Evolutionary conservation across 2,329 filamentous ascomycete species (phyloP).

Genomic region (Aspergillus udagawae): DNA sequence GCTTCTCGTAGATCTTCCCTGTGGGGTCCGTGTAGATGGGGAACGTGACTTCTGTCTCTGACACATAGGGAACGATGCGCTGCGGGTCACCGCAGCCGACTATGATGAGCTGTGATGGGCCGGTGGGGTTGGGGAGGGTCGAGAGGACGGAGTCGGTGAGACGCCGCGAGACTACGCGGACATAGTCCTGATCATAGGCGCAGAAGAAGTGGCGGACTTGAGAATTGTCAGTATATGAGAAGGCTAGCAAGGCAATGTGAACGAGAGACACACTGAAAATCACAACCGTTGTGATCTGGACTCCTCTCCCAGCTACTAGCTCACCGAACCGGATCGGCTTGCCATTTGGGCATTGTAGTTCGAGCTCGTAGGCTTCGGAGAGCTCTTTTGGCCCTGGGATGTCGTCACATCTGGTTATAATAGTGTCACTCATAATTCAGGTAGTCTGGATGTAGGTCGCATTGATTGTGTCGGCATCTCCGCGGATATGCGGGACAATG

Average conservation of each 20-base stretch:
- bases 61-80: conserved; percentile 17
- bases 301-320: conserved; percentile 19
- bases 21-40: conserved; percentile 19
- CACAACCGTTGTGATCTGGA: conserved; percentile 18
- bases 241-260: background rate
- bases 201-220: conserved; percentile 25
- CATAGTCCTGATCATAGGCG: conserved; percentile 21
- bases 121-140: conserved; percentile 9
- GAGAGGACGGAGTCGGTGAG: conserved; percentile 14
- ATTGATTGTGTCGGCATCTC: background rate
- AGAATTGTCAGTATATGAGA: background rate
- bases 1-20: conserved; percentile 14
- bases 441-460: too few relatives aligned
- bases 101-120: conserved; percentile 20
- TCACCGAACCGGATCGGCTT: conserved; percentile 19
- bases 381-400: background rate
- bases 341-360: conserved; percentile 14
- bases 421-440: background rate
- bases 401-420: background rate
- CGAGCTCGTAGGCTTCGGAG: conserved; percentile 19
- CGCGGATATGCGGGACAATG: background rate
- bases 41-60: conserved; percentile 13
- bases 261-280: conserved; percentile 13
- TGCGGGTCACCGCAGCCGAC: conserved; percentile 20
- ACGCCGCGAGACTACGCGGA: conserved; percentile 11